phyloP scores from a whole-genome alignment of 257 asterid genomes.

The Solanum tarapatanum region DNA sequence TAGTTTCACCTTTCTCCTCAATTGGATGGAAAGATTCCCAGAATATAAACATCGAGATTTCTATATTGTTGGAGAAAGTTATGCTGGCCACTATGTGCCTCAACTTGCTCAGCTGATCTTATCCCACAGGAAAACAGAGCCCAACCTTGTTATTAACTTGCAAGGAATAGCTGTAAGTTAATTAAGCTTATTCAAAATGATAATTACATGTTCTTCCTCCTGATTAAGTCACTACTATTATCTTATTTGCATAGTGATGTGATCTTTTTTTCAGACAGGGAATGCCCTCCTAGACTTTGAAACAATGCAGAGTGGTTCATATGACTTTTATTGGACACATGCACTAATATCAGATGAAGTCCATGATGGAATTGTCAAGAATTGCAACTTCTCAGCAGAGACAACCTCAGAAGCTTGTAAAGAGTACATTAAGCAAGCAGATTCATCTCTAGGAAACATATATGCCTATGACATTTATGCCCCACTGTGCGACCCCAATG shows the following conservation, averaged over 20 bases:
- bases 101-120: constrained; percentile 9
- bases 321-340: constrained; percentile 41
- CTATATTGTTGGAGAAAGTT: constrained; percentile 8
- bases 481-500: constrained; percentile 22
- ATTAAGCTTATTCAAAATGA: neutral
- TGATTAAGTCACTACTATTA: neutral
- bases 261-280: constrained; percentile 39
- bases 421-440: constrained; percentile 1
- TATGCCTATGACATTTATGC: constrained; percentile 37
- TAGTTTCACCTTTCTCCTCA: neutral
- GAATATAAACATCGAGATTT: constrained; percentile 9
- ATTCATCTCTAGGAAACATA: constrained; percentile 5
- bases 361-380: constrained; percentile 18
- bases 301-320: constrained; percentile 14
- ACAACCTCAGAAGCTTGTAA: constrained; percentile 10
- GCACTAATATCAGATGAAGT: constrained; percentile 61
- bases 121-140: neutral
- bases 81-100: constrained; percentile 14
- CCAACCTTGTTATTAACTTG: neutral
- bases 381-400: constrained; percentile 35
- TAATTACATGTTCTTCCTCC: neutral
- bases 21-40: constrained; percentile 15
- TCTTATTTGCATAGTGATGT: neutral
- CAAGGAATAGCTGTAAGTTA: constrained; percentile 7
- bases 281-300: constrained; percentile 35